These are phyloP conservation scores for Raphanus raphanistrum DNA, from an alignment of 345 rosid genomes.

Conservation along the genomic window DNA sequence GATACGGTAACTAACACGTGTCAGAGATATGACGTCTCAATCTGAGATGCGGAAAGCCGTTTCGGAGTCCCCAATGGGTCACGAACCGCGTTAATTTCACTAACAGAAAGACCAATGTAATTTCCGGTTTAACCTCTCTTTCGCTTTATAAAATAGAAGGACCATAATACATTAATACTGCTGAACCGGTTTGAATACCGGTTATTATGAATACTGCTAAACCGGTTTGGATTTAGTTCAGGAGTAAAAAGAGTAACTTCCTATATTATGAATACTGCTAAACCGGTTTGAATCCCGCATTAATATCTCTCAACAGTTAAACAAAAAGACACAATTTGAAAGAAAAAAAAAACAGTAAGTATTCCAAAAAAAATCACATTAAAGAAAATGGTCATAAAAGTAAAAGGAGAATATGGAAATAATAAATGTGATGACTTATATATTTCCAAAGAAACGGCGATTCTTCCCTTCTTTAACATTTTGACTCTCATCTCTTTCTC, in stretches of 20 bases:
- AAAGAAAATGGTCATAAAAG: background rate
- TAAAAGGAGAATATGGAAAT: conserved; percentile 1
- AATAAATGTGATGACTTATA: background rate
- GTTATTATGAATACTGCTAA: too few relatives aligned
- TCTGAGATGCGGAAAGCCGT: conserved; percentile 39
- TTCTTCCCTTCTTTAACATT: background rate
- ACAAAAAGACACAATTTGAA: background rate
- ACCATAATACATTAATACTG: background rate
- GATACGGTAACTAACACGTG: conserved; percentile 37
- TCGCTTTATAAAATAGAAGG: background rate
- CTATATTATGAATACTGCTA: background rate
- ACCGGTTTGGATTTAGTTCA: background rate
- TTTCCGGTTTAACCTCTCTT: background rate
- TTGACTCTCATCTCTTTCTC: conserved; percentile 18
- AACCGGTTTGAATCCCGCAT: conserved; percentile 10
- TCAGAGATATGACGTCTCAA: conserved; percentile 33
- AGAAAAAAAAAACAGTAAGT: background rate
- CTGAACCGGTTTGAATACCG: too few relatives aligned
- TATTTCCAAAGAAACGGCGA: conserved; percentile 23
- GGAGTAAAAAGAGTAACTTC: background rate
- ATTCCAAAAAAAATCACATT: conserved; percentile 5
- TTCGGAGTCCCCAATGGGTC: conserved; percentile 1
- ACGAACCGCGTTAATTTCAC: background rate
- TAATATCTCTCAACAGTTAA: background rate
- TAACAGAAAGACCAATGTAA: background rate